phyloP scores from a whole-genome alignment of 1,284 basidiomycete species.

The Volvariella surrecta region DNA sequence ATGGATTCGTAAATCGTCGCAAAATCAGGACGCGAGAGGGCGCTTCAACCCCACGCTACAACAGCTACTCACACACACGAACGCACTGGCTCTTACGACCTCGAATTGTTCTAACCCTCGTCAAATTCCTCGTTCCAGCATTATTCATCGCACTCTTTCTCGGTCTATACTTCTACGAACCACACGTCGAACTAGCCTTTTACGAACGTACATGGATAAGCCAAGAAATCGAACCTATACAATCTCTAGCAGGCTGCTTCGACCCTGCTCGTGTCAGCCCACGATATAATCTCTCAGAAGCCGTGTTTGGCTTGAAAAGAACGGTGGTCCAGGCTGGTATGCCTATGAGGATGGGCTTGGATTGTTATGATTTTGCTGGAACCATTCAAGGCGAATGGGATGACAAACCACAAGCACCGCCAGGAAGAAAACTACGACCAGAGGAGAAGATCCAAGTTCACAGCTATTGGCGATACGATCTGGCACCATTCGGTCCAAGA shows the following conservation, averaged over 20 bases:
- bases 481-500: conserved; percentile 66
- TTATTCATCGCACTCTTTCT: conserved; percentile 31
- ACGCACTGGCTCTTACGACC: background rate
- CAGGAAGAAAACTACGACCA: conserved; percentile 1
- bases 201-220: conserved; percentile 71
- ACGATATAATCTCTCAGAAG: conserved; percentile 61
- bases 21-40: too few relatives aligned
- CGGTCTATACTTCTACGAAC: conserved; percentile 57
- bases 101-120: background rate
- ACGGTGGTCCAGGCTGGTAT: conserved; percentile 75
- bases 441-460: conserved; percentile 63
- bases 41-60: too few relatives aligned
- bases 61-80: too few relatives aligned
- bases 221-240: conserved; percentile 55
- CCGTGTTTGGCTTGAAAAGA: conserved; percentile 48
- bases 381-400: conserved; percentile 39
- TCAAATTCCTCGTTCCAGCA: conserved; percentile 3
- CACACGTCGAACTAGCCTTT: conserved; percentile 74
- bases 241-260: conserved; percentile 70
- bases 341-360: conserved; percentile 65
- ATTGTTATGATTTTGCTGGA: conserved; percentile 84
- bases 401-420: conserved; percentile 10
- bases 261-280: conserved; percentile 45
- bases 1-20: too few relatives aligned
- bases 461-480: conserved; percentile 86